Percentiles rank a stretch among this genome's conserved stretches.
phyloP scores from a whole-genome alignment of 108 stramenopile species.

The Skeletonema tropicum region DNA sequence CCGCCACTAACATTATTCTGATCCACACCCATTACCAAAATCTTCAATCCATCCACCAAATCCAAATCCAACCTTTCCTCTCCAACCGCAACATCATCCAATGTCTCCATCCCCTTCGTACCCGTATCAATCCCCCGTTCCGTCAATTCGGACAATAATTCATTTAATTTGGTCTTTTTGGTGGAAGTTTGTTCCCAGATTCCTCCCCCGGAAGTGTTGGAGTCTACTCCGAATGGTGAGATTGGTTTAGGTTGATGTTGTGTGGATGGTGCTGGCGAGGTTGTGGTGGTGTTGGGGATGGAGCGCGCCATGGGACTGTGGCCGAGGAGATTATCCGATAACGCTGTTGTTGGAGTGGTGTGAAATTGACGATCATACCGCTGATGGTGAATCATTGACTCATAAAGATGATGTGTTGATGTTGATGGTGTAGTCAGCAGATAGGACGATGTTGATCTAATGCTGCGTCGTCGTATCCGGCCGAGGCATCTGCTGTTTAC shows the following conservation, averaged over 20 bases:
- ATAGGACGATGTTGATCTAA: neutral
- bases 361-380: neutral
- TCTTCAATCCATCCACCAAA: slow-evolving; percentile 78
- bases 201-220: slow-evolving; percentile 78
- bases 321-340: slow-evolving; percentile 74
- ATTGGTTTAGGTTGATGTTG: neutral
- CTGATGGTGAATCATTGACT: too few species aligned
- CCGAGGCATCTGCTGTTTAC: too few species aligned
- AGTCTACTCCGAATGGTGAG: slow-evolving; percentile 49
- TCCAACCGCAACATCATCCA: slow-evolving; percentile 72
- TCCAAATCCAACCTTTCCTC: slow-evolving; percentile 78
- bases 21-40: slow-evolving; percentile 64
- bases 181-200: slow-evolving; percentile 89
- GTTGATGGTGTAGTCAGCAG: neutral
- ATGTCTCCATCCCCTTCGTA: slow-evolving; percentile 42
- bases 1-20: neutral
- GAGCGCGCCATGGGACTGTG: slow-evolving; percentile 78
- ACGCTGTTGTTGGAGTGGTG: neutral
- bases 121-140: slow-evolving; percentile 42
- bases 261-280: slow-evolving; percentile 4
- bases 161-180: slow-evolving; percentile 84
- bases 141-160: slow-evolving; percentile 61
- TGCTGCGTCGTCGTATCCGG: too few species aligned
- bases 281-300: slow-evolving; percentile 4
- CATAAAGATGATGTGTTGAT: neutral